These are phyloP conservation scores for Penicillium sp. DNA, from an alignment of 2,329 filamentous ascomycete species.

Conservation along the genomic window DNA sequence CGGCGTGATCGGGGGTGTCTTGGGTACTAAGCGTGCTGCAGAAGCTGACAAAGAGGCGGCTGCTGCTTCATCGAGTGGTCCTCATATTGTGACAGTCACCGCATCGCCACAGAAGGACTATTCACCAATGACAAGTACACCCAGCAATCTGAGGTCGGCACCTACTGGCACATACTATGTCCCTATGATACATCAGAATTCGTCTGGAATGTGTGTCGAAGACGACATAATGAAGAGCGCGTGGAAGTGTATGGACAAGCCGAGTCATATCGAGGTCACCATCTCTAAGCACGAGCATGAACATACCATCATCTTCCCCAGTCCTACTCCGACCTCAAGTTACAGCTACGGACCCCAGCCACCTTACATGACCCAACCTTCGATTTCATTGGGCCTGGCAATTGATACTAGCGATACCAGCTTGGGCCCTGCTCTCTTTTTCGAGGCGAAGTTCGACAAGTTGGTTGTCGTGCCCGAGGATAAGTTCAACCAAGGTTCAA, in stretches of 20 bases:
- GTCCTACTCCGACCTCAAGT: constrained; percentile 40
- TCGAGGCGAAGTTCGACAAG: constrained; percentile 66
- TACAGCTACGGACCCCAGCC: constrained; percentile 66
- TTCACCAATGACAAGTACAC: constrained; percentile 52
- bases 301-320: constrained; percentile 43
- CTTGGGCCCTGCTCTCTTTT: constrained; percentile 67
- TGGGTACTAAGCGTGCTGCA: constrained; percentile 49
- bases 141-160: constrained; percentile 48
- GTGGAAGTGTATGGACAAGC: constrained; percentile 54
- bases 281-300: constrained; percentile 30
- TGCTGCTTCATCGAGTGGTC: constrained; percentile 21
- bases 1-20: constrained; percentile 58
- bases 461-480: constrained; percentile 58
- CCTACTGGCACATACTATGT: constrained; percentile 57
- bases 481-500: constrained; percentile 34
- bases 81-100: constrained; percentile 51
- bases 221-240: constrained; percentile 50
- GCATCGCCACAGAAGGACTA: constrained; percentile 56
- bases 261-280: constrained; percentile 37
- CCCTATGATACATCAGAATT: constrained; percentile 52
- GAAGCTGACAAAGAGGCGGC: constrained; percentile 26
- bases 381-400: constrained; percentile 58
- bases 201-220: constrained; percentile 55
- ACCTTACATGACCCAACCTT: constrained; percentile 50
- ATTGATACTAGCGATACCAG: constrained; percentile 60